Conservation (phyloP, 1,284 basidiomycete genomes). For the Blastosporella zonata region DNA sequence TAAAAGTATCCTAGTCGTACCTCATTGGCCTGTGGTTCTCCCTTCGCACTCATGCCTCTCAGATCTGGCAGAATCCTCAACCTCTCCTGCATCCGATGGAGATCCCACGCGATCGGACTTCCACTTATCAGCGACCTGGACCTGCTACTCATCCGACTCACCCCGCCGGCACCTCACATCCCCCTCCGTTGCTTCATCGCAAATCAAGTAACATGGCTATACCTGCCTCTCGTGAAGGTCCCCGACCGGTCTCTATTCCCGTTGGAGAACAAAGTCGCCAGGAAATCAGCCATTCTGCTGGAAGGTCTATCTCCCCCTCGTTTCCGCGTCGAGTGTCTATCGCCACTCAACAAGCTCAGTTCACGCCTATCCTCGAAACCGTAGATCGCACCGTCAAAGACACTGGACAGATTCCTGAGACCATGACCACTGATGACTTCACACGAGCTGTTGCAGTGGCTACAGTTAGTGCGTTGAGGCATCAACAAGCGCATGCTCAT, state of each 20-base stretch:
- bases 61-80: conserved; percentile 99
- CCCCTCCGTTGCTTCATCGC: conserved; percentile 32
- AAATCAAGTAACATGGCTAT: conserved; percentile 45
- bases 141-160: conserved; percentile 26
- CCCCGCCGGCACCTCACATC: conserved; percentile 18
- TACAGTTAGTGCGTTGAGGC: conserved; percentile 81
- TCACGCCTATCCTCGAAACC: conserved; percentile 74
- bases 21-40: conserved; percentile 99
- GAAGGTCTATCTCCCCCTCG: conserved; percentile 31
- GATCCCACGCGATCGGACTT: conserved; percentile 60
- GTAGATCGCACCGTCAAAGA: conserved; percentile 73
- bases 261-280: conserved; percentile 15
- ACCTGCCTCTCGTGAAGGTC: conserved; percentile 34
- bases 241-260: conserved; percentile 19
- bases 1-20: conserved; percentile 69
- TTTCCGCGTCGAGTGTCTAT: conserved; percentile 55
- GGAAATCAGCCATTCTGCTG: conserved; percentile 19
- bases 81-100: conserved; percentile 75
- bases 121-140: conserved; percentile 73
- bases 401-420: conserved; percentile 58
- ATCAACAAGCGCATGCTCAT: conserved; percentile 53
- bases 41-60: conserved; percentile 94
- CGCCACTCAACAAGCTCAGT: conserved; percentile 42
- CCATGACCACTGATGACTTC: conserved; percentile 83
- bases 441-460: conserved; percentile 88